Evolutionary conservation across 495 filamentous ascomycete genomes (phyloP), one percentile per base, ranked within the genome.

Genomic region (Platismatia glauca): DNA sequence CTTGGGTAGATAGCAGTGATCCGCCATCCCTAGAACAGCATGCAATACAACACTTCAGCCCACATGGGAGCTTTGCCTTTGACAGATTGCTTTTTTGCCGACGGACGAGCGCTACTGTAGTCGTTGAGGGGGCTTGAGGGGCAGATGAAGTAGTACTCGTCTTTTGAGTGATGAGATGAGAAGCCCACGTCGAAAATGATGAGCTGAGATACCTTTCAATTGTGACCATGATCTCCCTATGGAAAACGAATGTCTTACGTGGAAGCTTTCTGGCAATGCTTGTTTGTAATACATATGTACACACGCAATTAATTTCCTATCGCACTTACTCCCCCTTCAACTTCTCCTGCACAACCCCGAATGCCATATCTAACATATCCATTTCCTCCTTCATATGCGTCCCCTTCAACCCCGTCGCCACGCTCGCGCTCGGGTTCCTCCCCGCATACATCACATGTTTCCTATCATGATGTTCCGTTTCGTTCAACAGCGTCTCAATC

Each of bases 381-480:
- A 89, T 80, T 81, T 98, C 94, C 80, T 98, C 94, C 84, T 95
- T 96, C 68, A 86, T 73, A 76, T 98, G 94, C 57, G 79, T 83
- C 35, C 81, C 75, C 87, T 98, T 98, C 68, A 94, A 73, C 73
- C 94, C 94, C 55, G 92, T 96, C 48, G 94, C 94, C 50, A 97
- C 93, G 70, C 84, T 89, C 38, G 94, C 92, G 70, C 87, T 93
- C 24, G 91, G 91, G 70, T 88, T 82, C 69, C 94, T 85, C 69
- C 94, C 94, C 50, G 94, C 94, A 76, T 98, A 98, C 84, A 95
- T 88, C 70, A 96, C 90, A 77, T 97, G 91, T 75, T 94, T 91
- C 68, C 86, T 82, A 76, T 92, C 83, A 78, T 98, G 95, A 75
- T 94, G 79, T 76, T 93, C 72, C 4, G 94, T 97, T 62, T 89